Percentiles rank a stretch among this genome's conserved stretches.
Evolutionary conservation across 2,329 filamentous ascomycete species (phyloP).

Genomic region (Pseudogymnoascus sp.): DNA sequence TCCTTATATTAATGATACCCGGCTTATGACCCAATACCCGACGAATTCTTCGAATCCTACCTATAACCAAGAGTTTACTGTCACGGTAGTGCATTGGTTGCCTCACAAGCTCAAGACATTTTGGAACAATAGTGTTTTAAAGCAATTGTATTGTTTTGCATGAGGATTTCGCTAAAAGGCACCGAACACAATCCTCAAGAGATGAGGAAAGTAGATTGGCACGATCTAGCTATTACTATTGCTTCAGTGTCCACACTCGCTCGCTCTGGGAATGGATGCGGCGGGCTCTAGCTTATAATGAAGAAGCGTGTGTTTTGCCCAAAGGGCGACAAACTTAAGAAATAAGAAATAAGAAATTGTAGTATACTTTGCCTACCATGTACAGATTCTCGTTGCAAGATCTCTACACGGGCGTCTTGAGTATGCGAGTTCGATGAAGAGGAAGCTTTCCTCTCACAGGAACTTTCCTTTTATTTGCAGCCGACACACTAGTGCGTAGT

Average conservation of each 20-base stretch:
- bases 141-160: background rate
- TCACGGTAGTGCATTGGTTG: background rate
- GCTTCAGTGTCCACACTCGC: constrained; percentile 52
- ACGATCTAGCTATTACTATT: constrained; percentile 36
- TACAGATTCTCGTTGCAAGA: constrained; percentile 4
- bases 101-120: background rate
- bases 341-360: background rate
- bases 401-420: constrained; percentile 2
- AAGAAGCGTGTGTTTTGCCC: constrained; percentile 9
- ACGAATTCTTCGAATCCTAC: background rate
- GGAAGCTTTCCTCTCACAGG: background rate
- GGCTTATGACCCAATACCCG: background rate
- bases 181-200: constrained; percentile 6
- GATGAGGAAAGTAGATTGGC: constrained; percentile 9
- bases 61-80: background rate
- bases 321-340: background rate
- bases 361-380: constrained; percentile 4
- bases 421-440: constrained; percentile 6
- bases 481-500: background rate
- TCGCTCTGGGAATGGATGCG: constrained; percentile 41
- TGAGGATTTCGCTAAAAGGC: background rate
- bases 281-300: constrained; percentile 46
- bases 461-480: constrained; percentile 6
- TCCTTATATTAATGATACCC: constrained; percentile 13
- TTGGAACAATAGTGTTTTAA: background rate